Evolutionary conservation across 139 green algal species (phyloP), one percentile per base, ranked within the genome.

Genomic region (Coccomyxa sp.): DNA sequence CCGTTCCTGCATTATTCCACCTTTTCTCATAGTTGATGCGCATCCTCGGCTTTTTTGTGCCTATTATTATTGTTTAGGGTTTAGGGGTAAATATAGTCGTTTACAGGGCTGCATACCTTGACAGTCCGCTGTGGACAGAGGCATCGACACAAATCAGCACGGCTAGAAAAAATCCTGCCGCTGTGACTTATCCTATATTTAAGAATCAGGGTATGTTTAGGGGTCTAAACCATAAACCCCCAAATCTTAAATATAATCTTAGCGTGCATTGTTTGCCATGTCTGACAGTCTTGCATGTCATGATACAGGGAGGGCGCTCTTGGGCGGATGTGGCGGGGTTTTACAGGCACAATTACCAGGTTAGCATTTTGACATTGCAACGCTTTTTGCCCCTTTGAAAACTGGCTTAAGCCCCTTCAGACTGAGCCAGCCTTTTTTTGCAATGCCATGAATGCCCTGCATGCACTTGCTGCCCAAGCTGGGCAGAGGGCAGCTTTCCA

Each of bases 401-500:
- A 71, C 15, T 68, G 14, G 63, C 18, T 28, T 11, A 1, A 71
- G 18, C 18, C 18, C 63, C 63, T 71, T 21, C 21, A 9, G 18
- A 71, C 18, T 25, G 21, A 27, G 13, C 77, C 17, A 77, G 7
- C 28, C 10, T 32, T 25, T 32, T 25, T 13, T 0, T 66, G 28
- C 18, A 66, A 10, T 60, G 59, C n/a, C 38, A 0, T 0, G 10
- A 28, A 38, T 74, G 59, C 74, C 25, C 15, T 66, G 58, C 57
- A 23, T 59, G 82, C 59, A 81, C 67, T 60, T 45, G 84, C 45
- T 10, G 21, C 30, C 27, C 21, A 30, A 82, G 80, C 59, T 31
- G 21, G 18, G 32, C 16, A 15, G 87, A 89, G 23, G 28, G 38
- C n/a, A 67, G 76, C 25, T 92, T 92, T 77, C 21, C 10, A 9